Evolutionary conservation across 1,284 basidiomycete species (phyloP).

Genomic region (Ustilago cynodontis): DNA sequence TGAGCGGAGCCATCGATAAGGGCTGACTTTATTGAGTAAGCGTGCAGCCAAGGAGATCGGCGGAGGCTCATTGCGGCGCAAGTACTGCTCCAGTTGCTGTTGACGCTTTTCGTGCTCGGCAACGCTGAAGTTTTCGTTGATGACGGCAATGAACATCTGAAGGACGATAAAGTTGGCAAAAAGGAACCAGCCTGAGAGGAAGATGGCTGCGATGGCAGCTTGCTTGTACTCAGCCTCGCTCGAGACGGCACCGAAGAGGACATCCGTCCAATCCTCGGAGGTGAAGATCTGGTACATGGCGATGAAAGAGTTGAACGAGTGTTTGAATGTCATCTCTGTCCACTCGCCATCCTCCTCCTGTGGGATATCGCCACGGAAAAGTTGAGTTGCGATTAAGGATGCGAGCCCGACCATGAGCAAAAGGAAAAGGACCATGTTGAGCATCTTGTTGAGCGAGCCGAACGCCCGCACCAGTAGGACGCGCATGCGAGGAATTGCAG

Average conservation of each 20-base stretch:
- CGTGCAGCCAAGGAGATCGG: conserved; percentile 64
- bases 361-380: conserved; percentile 81
- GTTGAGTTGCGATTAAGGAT: conserved; percentile 82
- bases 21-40: conserved; percentile 80
- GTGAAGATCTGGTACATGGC: conserved; percentile 91
- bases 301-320: conserved; percentile 88
- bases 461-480: conserved; percentile 77
- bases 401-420: conserved; percentile 88
- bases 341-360: conserved; percentile 63
- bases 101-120: conserved; percentile 90
- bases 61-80: conserved; percentile 71
- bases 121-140: conserved; percentile 95
- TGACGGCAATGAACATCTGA: conserved; percentile 98
- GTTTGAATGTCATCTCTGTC: conserved; percentile 83
- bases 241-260: conserved; percentile 80
- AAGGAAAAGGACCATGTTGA: conserved; percentile 94
- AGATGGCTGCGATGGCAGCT: conserved; percentile 80
- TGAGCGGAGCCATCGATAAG: conserved; percentile 81
- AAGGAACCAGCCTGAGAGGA: conserved; percentile 87
- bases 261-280: conserved; percentile 91
- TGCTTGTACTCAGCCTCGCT: conserved; percentile 80
- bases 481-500: conserved; percentile 85
- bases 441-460: conserved; percentile 89
- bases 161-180: conserved; percentile 96
- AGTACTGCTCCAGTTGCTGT: conserved; percentile 79